A percentile compares a stretch with the other conserved stretches of the same genome.
These are phyloP conservation scores for Fusarium caatingaense DNA, from an alignment of 2,329 filamentous ascomycete genomes.

Conservation along the genomic window DNA sequence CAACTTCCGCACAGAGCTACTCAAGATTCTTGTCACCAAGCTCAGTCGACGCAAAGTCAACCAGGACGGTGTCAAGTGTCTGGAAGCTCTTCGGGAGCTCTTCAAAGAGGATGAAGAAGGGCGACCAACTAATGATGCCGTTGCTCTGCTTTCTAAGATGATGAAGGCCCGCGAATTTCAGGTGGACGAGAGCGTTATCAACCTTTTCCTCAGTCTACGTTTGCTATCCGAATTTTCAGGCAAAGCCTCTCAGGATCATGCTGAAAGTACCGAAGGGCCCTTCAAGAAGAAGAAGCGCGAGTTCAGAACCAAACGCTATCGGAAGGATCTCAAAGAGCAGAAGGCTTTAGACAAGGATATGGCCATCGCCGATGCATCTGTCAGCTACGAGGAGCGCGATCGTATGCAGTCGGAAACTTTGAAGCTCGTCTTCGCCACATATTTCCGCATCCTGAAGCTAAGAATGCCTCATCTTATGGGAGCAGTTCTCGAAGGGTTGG, in stretches of 20 bases:
- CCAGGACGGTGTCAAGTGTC: slow-evolving; percentile 80
- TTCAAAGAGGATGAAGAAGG: slow-evolving; percentile 93
- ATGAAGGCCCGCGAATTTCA: slow-evolving; percentile 88
- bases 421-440: slow-evolving; percentile 93
- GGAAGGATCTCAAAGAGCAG: slow-evolving; percentile 86
- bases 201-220: slow-evolving; percentile 90
- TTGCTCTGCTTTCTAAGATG: slow-evolving; percentile 89
- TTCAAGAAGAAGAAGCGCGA: slow-evolving; percentile 77
- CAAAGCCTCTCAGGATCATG: slow-evolving; percentile 81
- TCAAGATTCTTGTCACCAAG: slow-evolving; percentile 88
- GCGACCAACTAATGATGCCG: slow-evolving; percentile 85
- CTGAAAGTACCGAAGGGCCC: slow-evolving; percentile 69
- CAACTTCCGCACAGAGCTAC: slow-evolving; percentile 90
- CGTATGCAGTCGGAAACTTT: slow-evolving; percentile 94
- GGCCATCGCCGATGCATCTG: slow-evolving; percentile 88
- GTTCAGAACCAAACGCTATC: slow-evolving; percentile 88
- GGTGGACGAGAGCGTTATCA: slow-evolving; percentile 86
- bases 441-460: slow-evolving; percentile 93
- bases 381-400: slow-evolving; percentile 92
- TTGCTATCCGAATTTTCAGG: slow-evolving; percentile 87
- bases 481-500: slow-evolving; percentile 93
- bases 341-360: slow-evolving; percentile 93
- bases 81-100: slow-evolving; percentile 80
- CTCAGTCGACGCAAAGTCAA: slow-evolving; percentile 79
- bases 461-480: slow-evolving; percentile 89